Base-by-base conservation (phyloP, 2,329 filamentous ascomycete genomes). In the Biscogniauxia marginata region DNA sequence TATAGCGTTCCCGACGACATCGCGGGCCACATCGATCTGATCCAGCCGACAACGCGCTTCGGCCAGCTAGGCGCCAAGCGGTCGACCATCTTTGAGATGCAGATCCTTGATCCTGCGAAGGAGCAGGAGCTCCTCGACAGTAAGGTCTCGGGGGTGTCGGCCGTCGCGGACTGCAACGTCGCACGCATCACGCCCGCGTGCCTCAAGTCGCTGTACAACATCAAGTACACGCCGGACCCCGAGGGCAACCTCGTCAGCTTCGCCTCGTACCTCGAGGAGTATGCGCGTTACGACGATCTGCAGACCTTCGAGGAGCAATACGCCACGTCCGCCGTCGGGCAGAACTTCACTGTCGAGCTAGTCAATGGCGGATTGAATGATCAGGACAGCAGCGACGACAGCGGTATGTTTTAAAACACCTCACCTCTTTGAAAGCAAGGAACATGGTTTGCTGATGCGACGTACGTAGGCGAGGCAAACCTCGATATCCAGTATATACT, bases 231-330 rank as follows among this genome's bases (percentile, higher is more conserved):
- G 7, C 74, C 81, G 7, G 84, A 71, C 20, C 81, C 85, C 9
- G 83, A 77, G 65, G 84, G 78, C 21, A 87, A 74, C 55, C 82
- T 79, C 56, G 83, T 87, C 50, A 88, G 87, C n/a, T 84, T 91
- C 18, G 63, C 63, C 19, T 78, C 77, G 4, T 82, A 79, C 57
- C 62, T 73, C 0, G 68, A 73, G 39, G 76, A 84, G 71, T 78
- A 80, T 43, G 81, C 79, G 7, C 78, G 81, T 25, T 76, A 79
- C 46, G 68, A 68, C 7, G 84, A 89, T 58, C 77, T 87, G 2
- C 71, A 80, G 23, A 65, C 75, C 1, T 90, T 88, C 65, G 72
- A 88, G 48, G 53, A 74, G 11, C 71, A 72, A 19, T 87, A 81
- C 65, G 79, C 81, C 3, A 77, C 83, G 0, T 76, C 79, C 25